Evolutionary conservation across 75 land plant genomes (phyloP).

Genomic region (Pinus albicaulis): DNA sequence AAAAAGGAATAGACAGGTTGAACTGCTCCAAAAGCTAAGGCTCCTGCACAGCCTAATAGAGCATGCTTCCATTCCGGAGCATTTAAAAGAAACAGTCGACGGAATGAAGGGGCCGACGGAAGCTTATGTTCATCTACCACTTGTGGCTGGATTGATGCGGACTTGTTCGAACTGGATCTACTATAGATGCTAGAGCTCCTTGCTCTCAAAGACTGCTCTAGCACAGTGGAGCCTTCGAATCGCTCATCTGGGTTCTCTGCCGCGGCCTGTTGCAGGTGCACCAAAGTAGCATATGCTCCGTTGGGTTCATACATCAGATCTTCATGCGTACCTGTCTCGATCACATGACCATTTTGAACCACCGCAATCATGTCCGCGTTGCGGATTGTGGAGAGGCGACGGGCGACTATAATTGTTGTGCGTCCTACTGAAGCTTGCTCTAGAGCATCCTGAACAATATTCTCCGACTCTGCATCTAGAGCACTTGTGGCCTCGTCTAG

Average conservation of each 20-base stretch:
- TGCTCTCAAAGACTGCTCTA: conserved; percentile 15
- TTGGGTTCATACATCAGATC: conserved; percentile 1
- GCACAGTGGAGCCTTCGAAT: conserved; percentile 5
- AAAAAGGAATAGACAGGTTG: conserved; percentile 56
- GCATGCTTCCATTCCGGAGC: conserved; percentile 65
- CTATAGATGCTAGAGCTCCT: background rate
- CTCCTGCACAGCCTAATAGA: conserved; percentile 48
- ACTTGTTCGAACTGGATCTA: conserved; percentile 12
- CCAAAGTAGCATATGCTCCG: conserved; percentile 28
- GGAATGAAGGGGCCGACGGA: conserved; percentile 35
- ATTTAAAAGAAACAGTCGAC: conserved; percentile 55
- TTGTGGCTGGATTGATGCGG: conserved; percentile 1
- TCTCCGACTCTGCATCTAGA: conserved; percentile 33
- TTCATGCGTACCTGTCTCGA: conserved; percentile 7
- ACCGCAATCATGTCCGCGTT: conserved; percentile 34
- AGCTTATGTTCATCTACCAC: background rate
- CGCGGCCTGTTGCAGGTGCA: background rate
- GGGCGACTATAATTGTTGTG: conserved; percentile 30
- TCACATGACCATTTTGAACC: conserved; percentile 21
- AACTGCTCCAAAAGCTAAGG: conserved; percentile 53
- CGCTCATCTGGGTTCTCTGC: background rate
- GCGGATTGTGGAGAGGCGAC: conserved; percentile 34
- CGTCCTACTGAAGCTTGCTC: conserved; percentile 24
- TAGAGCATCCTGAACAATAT: conserved; percentile 29
- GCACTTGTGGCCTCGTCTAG: conserved; percentile 38